These are phyloP conservation scores for Marchantia paleacea DNA, from an alignment of 225 moss, liverwort and hornwort species.

Conservation along the genomic window DNA sequence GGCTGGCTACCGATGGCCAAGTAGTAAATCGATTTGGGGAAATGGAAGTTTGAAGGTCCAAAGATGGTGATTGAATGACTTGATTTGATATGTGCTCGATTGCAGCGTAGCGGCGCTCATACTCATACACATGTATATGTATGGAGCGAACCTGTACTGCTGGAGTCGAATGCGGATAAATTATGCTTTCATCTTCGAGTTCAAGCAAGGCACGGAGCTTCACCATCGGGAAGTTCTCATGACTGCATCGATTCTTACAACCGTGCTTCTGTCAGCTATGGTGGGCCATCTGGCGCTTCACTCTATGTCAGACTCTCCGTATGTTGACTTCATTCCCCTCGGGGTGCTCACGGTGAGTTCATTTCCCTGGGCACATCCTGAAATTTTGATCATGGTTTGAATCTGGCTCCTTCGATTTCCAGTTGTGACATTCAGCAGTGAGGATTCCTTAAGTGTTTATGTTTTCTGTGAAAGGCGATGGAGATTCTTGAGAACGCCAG, in stretches of 20 bases:
- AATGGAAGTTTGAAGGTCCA: no score
- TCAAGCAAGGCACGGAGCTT: slow-evolving; percentile 23
- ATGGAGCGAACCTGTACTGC: slow-evolving; percentile 37
- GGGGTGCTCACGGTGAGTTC: slow-evolving; percentile 24
- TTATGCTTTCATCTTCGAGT: slow-evolving; percentile 36
- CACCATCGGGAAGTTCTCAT: slow-evolving; percentile 36
- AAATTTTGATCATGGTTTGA: no score
- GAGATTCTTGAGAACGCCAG: no score
- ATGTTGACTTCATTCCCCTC: slow-evolving; percentile 24
- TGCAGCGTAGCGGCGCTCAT: slow-evolving; percentile 36
- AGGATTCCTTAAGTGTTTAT: background rate
- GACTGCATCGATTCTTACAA: slow-evolving; percentile 28
- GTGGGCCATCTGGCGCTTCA: slow-evolving; percentile 45
- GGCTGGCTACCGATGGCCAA: no score
- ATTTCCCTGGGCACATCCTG: background rate
- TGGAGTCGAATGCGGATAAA: slow-evolving; percentile 38
- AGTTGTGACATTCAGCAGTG: no score
- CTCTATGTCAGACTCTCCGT: slow-evolving; percentile 36
- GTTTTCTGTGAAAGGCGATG: background rate
- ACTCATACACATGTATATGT: slow-evolving; percentile 42
- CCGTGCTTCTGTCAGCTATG: slow-evolving; percentile 26
- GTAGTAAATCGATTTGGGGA: no score
- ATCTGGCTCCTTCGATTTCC: no score
- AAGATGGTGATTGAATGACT: no score
- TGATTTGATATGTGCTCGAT: no score